Evolutionary conservation across 169 alveolate species (phyloP).

Genomic region (Hepatocystis sp.): DNA sequence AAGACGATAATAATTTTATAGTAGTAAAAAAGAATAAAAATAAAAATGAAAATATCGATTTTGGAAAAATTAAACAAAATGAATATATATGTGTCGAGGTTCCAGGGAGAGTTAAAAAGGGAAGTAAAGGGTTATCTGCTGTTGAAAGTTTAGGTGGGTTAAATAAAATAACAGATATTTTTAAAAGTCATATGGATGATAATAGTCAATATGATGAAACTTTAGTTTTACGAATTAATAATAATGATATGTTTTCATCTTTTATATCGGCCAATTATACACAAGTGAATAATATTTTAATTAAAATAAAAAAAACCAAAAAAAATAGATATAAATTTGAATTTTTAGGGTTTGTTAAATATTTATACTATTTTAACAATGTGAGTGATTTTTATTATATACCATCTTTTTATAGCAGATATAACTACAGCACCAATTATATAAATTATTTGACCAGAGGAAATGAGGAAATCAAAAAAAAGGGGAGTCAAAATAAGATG

Average conservation of each 20-base stretch:
- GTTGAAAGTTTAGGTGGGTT: constrained; percentile 73
- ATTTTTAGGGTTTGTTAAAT: constrained; percentile 54
- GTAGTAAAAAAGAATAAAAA: constrained; percentile 14
- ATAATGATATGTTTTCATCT: constrained; percentile 70
- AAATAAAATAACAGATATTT: constrained; percentile 56
- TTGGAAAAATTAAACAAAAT: constrained; percentile 20
- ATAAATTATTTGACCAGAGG: constrained; percentile 47
- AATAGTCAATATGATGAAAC: constrained; percentile 24
- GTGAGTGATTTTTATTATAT: constrained; percentile 68
- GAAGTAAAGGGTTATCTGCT: constrained; percentile 64
- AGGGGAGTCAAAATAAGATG: background rate
- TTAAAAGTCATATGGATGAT: constrained; percentile 16
- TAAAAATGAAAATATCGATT: constrained; percentile 26
- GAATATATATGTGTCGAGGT: constrained; percentile 65
- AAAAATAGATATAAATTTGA: constrained; percentile 52
- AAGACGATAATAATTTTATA: constrained; percentile 8
- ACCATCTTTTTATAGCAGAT: constrained; percentile 64
- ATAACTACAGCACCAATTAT: constrained; percentile 40
- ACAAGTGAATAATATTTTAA: constrained; percentile 54
- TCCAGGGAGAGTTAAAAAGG: constrained; percentile 61
- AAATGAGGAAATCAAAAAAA: background rate
- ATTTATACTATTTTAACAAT: constrained; percentile 62
- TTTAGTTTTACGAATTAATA: constrained; percentile 42
- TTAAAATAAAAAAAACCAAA: constrained; percentile 54
- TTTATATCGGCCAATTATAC: constrained; percentile 52